These are phyloP conservation scores for Penicillium sp. DNA, from an alignment of 2,329 filamentous ascomycete species.

Conservation along the genomic window DNA sequence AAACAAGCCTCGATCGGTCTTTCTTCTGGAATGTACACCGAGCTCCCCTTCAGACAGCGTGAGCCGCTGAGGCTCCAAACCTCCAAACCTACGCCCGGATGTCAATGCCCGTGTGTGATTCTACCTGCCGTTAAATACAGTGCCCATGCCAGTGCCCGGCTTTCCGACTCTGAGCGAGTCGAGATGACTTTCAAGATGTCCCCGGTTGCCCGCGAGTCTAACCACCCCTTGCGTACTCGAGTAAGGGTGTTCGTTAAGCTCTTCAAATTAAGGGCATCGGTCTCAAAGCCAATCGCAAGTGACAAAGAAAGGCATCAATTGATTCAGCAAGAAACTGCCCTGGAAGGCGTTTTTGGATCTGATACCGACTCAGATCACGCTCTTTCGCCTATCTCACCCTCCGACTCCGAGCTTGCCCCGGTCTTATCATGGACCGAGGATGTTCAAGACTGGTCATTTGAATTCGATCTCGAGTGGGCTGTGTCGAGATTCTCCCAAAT, in stretches of 20 bases:
- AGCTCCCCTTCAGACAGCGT: not conserved
- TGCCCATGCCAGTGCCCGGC: not conserved
- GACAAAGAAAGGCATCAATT: not conserved
- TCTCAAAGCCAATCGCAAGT: not conserved
- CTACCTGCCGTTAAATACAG: not conserved
- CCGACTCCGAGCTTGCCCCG: not conserved
- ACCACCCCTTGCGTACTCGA: constrained; percentile 9
- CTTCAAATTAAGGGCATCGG: constrained; percentile 13
- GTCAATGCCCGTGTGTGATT: not conserved
- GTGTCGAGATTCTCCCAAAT: not conserved
- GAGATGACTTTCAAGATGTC: constrained; percentile 14
- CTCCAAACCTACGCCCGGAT: not conserved
- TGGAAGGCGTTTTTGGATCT: not conserved
- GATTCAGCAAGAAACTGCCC: not conserved
- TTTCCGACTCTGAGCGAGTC: constrained; percentile 2
- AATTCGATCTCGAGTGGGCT: not conserved
- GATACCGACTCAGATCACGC: not conserved
- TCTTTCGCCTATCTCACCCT: not conserved
- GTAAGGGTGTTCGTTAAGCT: constrained; percentile 15
- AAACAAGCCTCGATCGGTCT: not conserved
- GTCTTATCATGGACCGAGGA: not conserved
- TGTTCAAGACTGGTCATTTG: not conserved
- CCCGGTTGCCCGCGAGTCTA: not conserved
- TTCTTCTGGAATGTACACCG: too few relatives aligned
- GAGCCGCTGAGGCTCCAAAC: not conserved